A percentile compares a stretch with the other conserved stretches of the same genome.
phyloP scores from a whole-genome alignment of 805 yeast genomes.

The Brettanomyces anomalus region DNA sequence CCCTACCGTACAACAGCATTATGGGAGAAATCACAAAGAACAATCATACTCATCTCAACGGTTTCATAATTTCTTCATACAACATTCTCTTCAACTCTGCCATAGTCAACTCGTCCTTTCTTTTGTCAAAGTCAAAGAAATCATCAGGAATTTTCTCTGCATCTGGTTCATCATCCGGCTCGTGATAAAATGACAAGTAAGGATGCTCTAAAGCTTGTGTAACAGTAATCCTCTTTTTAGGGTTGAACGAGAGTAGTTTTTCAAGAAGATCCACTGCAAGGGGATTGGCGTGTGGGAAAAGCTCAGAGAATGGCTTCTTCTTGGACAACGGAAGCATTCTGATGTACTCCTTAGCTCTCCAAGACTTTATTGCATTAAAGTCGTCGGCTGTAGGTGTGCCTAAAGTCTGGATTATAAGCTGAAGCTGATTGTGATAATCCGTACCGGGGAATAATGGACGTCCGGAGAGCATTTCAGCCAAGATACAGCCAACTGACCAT shows the following conservation, averaged over 20 bases:
- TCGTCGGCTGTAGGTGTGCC: slow-evolving; percentile 86
- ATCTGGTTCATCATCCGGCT: slow-evolving; percentile 86
- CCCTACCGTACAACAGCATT: too few relatives aligned
- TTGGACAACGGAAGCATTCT: slow-evolving; percentile 65
- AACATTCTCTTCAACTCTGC: slow-evolving; percentile 71
- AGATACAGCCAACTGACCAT: slow-evolving; percentile 95
- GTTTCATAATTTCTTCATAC: slow-evolving; percentile 72
- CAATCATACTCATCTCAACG: slow-evolving; percentile 17
- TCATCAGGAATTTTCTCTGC: slow-evolving; percentile 77
- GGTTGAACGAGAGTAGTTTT: slow-evolving; percentile 75
- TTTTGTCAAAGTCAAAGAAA: slow-evolving; percentile 82
- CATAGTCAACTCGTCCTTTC: slow-evolving; percentile 68
- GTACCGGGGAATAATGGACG: slow-evolving; percentile 89
- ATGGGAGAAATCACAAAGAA: too few relatives aligned
- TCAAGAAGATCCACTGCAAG: slow-evolving; percentile 58
- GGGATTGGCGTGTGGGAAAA: slow-evolving; percentile 50
- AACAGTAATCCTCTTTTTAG: slow-evolving; percentile 73
- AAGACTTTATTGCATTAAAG: slow-evolving; percentile 62
- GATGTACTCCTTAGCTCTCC: slow-evolving; percentile 84
- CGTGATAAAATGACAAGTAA: slow-evolving; percentile 81
- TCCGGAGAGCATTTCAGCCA: slow-evolving; percentile 83
- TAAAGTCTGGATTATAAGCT: slow-evolving; percentile 72
- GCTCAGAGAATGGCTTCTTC: slow-evolving; percentile 44
- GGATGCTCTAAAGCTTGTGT: slow-evolving; percentile 82
- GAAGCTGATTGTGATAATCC: slow-evolving; percentile 86